Conservation (phyloP, 257 asterid species). For the Osmanthus fragrans region DNA sequence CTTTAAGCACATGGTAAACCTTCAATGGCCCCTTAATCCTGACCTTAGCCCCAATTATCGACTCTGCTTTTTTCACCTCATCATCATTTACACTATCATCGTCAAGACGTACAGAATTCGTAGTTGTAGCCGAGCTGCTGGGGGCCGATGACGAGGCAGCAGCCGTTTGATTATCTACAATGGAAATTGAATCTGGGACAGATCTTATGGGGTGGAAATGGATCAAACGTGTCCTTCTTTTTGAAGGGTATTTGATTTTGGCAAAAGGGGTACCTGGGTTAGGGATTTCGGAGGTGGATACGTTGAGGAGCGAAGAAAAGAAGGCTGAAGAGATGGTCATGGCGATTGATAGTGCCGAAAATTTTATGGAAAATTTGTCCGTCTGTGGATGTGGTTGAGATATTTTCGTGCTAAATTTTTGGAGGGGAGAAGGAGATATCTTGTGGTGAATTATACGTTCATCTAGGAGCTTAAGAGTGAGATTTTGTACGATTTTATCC, state of each 20-base stretch:
- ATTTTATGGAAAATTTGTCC: neutral
- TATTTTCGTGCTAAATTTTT: neutral
- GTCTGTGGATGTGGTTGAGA: constrained; percentile 7
- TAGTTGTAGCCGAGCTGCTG: constrained; percentile 11
- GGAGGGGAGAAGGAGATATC: neutral
- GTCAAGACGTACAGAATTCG: constrained; percentile 17
- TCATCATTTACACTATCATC: constrained; percentile 21
- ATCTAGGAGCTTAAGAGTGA: neutral
- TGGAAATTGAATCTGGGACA: neutral
- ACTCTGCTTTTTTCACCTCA: constrained; percentile 34
- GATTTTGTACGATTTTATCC: constrained; percentile 27
- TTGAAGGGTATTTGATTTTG: constrained; percentile 17
- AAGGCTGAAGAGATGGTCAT: constrained; percentile 40
- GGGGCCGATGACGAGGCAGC: constrained; percentile 7
- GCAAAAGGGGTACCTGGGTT: constrained; percentile 39
- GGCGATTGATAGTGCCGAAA: neutral
- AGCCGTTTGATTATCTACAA: constrained; percentile 2
- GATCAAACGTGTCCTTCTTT: constrained; percentile 24
- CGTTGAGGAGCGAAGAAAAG: constrained; percentile 48
- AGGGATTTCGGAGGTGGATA: constrained; percentile 49
- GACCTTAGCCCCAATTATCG: constrained; percentile 56
- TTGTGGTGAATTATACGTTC: constrained; percentile 20
- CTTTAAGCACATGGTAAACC: constrained; percentile 84
- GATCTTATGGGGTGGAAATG: constrained; percentile 2
- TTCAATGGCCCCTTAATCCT: constrained; percentile 71